phyloP scores from a whole-genome alignment of 176 grass and related monocot genomes.

The Rhynchospora breviuscula region DNA sequence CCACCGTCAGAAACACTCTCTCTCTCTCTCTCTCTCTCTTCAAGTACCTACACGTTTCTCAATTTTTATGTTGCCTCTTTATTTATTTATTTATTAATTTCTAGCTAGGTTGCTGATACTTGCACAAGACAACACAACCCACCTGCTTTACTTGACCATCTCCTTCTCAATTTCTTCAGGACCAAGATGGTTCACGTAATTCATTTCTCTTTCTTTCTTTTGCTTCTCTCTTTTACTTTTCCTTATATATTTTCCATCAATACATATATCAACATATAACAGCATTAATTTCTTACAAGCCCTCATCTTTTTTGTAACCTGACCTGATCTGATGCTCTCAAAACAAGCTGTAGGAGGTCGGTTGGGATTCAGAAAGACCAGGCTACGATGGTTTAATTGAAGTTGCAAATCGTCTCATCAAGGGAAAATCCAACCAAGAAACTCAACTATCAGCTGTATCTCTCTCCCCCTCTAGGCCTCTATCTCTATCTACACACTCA shows the following conservation, averaged over 20 bases:
- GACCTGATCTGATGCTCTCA: background rate
- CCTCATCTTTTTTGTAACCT: background rate
- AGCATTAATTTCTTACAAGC: background rate
- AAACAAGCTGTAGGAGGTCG: constrained; percentile 85
- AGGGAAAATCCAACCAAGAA: constrained; percentile 63
- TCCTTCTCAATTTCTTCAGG: constrained; percentile 24
- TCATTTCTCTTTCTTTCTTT: background rate
- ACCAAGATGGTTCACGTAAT: constrained; percentile 19
- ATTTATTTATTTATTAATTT: too few species aligned
- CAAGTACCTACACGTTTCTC: background rate
- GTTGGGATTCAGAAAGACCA: constrained; percentile 77
- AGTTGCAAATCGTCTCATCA: constrained; percentile 74
- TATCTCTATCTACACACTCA: too few species aligned
- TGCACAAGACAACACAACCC: background rate
- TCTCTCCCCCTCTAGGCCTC: background rate
- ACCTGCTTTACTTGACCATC: background rate
- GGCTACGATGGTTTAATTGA: constrained; percentile 72
- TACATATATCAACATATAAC: background rate
- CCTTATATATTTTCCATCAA: too few species aligned
- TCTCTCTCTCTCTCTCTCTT: background rate
- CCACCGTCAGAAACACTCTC: background rate
- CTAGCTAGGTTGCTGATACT: constrained; percentile 8
- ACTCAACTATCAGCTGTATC: constrained; percentile 68
- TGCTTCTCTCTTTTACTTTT: background rate
- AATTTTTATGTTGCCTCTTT: too few species aligned